A percentile compares a stretch with the other conserved stretches of the same genome.
Conservation (phyloP, 169 alveolate genomes). For the Eimeria sp. region DNA sequence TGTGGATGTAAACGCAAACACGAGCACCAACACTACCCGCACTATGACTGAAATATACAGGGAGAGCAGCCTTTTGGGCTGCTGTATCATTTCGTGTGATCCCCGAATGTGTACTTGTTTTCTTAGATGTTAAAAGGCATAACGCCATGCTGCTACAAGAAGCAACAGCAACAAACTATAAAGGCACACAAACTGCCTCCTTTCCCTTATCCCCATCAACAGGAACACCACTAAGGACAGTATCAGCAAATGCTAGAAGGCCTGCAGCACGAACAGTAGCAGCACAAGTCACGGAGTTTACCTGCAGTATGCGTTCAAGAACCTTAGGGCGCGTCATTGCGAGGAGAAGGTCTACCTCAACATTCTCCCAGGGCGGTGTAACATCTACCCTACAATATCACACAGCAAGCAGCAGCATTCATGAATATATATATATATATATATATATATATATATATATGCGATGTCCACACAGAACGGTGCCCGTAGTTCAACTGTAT, state of each 20-base stretch:
- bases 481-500: not conserved
- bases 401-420: constrained; percentile 14
- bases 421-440: not conserved
- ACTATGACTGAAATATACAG: no score
- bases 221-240: constrained; percentile 1
- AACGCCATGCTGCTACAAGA: no score
- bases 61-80: no score
- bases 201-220: not conserved
- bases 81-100: no score
- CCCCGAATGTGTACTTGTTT: no score
- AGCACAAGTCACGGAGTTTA: not conserved
- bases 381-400: not conserved
- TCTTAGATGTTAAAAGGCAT: no score
- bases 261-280: not conserved
- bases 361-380: not conserved
- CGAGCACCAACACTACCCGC: no score
- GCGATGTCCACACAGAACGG: not conserved
- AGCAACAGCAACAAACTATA: not conserved
- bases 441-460: not conserved
- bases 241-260: not conserved
- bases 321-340: constrained; percentile 82
- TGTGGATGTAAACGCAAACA: no score
- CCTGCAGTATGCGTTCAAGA: constrained; percentile 78
- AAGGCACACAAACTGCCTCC: no score
- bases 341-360: constrained; percentile 63